Percentiles rank a stretch among this genome's conserved stretches.
Evolutionary conservation across 2,329 filamentous ascomycete species (phyloP).

Genomic region (Aspergillus udagawae): DNA sequence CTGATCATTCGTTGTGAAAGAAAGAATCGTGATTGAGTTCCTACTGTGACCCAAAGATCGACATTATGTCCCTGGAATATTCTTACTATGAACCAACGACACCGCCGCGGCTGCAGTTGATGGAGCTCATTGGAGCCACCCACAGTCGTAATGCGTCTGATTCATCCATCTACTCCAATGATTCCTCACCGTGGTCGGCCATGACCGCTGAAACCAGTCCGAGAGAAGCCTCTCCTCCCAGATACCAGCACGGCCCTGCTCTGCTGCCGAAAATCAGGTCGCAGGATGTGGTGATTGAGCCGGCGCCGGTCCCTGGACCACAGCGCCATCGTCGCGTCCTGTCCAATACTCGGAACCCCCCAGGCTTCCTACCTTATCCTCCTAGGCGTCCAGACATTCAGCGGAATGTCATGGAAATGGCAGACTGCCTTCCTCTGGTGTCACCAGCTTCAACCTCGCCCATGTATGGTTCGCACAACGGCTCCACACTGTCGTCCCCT

Average conservation of each 20-base stretch:
- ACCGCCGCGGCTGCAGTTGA: conserved; percentile 37
- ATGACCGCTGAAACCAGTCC: conserved; percentile 68
- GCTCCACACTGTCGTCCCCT: conserved; percentile 60
- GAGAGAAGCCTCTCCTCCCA: conserved; percentile 62
- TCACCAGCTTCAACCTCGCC: conserved; percentile 45
- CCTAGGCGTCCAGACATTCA: conserved; percentile 41
- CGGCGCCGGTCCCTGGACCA: conserved; percentile 45
- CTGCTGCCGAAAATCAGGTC: conserved; percentile 80
- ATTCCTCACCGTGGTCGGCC: conserved; percentile 66
- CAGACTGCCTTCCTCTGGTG: conserved; percentile 40
- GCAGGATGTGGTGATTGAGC: conserved; percentile 74
- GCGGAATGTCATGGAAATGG: conserved; percentile 44
- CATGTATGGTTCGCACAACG: conserved; percentile 22
- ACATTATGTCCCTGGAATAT: conserved; percentile 40
- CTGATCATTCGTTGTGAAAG: not conserved
- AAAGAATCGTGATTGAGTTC: not conserved
- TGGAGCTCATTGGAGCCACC: conserved; percentile 27
- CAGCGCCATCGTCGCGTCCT: conserved; percentile 55
- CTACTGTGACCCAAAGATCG: not conserved
- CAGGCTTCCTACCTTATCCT: conserved; percentile 49
- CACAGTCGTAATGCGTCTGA: conserved; percentile 64
- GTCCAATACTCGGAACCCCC: conserved; percentile 52
- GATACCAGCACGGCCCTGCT: conserved; percentile 69
- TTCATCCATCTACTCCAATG: conserved; percentile 61
- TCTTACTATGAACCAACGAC: conserved; percentile 44